Conservation (phyloP, 768 basidiomycete species). For the Tulasnella sp. region DNA sequence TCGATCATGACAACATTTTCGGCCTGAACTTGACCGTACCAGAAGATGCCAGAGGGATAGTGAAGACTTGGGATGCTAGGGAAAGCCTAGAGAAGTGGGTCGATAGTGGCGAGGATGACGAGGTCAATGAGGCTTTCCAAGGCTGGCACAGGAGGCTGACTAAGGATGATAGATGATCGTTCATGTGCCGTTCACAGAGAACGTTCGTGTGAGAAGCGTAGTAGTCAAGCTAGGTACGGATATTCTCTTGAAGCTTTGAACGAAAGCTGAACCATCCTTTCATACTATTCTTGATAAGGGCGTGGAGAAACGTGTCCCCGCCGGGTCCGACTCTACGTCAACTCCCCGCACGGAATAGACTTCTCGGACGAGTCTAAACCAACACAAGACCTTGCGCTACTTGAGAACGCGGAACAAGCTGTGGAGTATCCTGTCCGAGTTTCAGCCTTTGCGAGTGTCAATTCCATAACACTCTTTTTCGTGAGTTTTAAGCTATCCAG, state of each 20-base stretch:
- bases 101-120: slow-evolving; percentile 81
- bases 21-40: slow-evolving; percentile 78
- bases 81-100: slow-evolving; percentile 63
- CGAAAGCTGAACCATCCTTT: background rate
- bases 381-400: slow-evolving; percentile 64
- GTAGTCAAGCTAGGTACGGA: slow-evolving; percentile 68
- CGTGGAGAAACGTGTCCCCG: slow-evolving; percentile 71
- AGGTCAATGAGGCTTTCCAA: slow-evolving; percentile 38
- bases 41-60: slow-evolving; percentile 68
- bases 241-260: background rate
- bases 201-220: slow-evolving; percentile 69
- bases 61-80: slow-evolving; percentile 79
- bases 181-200: slow-evolving; percentile 75
- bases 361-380: slow-evolving; percentile 66
- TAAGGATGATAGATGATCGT: slow-evolving; percentile 58
- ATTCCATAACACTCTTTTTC: slow-evolving; percentile 71
- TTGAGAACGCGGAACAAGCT: slow-evolving; percentile 64
- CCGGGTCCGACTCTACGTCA: slow-evolving; percentile 71
- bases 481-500: slow-evolving; percentile 47
- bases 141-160: background rate
- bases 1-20: slow-evolving; percentile 70
- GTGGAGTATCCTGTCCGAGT: slow-evolving; percentile 75
- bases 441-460: slow-evolving; percentile 72
- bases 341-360: slow-evolving; percentile 69
- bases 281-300: slow-evolving; percentile 42